phyloP scores from a whole-genome alignment of 2,329 filamentous ascomycete species.

The Cordyceps javanica region DNA sequence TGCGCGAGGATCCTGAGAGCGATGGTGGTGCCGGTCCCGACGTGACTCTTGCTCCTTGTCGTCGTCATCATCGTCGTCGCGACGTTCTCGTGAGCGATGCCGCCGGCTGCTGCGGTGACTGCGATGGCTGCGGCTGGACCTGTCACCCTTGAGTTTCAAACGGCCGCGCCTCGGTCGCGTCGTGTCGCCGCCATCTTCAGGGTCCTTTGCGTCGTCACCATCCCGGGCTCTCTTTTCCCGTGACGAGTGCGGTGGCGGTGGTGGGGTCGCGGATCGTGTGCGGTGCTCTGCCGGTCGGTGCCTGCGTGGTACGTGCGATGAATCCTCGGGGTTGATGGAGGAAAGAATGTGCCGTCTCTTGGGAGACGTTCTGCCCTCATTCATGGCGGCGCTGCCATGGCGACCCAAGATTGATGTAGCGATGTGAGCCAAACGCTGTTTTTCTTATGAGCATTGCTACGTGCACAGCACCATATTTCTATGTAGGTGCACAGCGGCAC shows the following conservation, averaged over 20 bases:
- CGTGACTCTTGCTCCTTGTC: background rate
- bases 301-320: background rate
- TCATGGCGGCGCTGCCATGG: slow-evolving; percentile 27
- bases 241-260: background rate
- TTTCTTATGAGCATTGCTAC: too few relatives aligned
- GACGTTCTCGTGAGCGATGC: slow-evolving; percentile 18
- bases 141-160: slow-evolving; percentile 29
- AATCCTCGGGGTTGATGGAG: slow-evolving; percentile 37
- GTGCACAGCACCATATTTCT: too few relatives aligned
- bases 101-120: slow-evolving; percentile 12
- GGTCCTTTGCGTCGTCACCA: slow-evolving; percentile 14
- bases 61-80: slow-evolving; percentile 15
- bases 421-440: too few relatives aligned
- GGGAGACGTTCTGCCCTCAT: slow-evolving; percentile 27
- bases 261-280: slow-evolving; percentile 4
- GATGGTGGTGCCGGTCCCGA: slow-evolving; percentile 11
- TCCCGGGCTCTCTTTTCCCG: background rate
- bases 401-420: background rate
- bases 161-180: slow-evolving; percentile 26
- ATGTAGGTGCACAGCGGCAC: too few relatives aligned
- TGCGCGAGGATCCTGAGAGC: slow-evolving; percentile 14
- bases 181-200: slow-evolving; percentile 10
- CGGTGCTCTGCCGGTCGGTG: background rate
- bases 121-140: slow-evolving; percentile 17
- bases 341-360: slow-evolving; percentile 43